phyloP scores from a whole-genome alignment of 2,329 filamentous ascomycete genomes.

The Colletotrichum tanaceti region DNA sequence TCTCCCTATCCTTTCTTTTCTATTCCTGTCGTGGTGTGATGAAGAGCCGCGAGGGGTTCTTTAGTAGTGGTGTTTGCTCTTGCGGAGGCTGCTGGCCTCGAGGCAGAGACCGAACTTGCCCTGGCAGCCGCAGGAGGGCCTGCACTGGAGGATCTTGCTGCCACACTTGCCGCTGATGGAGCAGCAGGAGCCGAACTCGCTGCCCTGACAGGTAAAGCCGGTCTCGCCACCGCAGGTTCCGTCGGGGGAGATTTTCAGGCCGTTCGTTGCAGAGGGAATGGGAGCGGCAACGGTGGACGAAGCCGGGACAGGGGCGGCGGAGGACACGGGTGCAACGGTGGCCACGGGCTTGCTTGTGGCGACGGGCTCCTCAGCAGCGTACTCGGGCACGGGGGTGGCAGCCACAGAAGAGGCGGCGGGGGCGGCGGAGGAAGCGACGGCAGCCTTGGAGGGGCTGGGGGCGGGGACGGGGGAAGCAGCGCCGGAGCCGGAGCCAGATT shows the following conservation, averaged over 20 bases:
- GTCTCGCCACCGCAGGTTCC: slow-evolving; percentile 55
- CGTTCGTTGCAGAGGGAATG: slow-evolving; percentile 20
- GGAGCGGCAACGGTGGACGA: slow-evolving; percentile 2
- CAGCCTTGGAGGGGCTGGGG: slow-evolving; percentile 11
- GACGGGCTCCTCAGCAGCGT: slow-evolving; percentile 19
- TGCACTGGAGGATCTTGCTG: slow-evolving; percentile 50
- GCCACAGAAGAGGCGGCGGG: slow-evolving; percentile 16
- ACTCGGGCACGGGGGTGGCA: slow-evolving; percentile 5
- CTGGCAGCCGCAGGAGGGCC: slow-evolving; percentile 50
- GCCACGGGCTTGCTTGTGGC: slow-evolving; percentile 8
- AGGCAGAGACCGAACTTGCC: slow-evolving; percentile 51
- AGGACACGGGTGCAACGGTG: neutral
- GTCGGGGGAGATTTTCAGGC: slow-evolving; percentile 51
- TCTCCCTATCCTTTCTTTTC: neutral
- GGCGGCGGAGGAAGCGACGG: slow-evolving; percentile 9
- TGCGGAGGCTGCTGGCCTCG: slow-evolving; percentile 29
- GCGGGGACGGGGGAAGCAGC: slow-evolving; percentile 2
- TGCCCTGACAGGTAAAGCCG: slow-evolving; percentile 56
- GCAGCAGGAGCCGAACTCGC: slow-evolving; percentile 57
- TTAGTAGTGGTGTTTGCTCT: slow-evolving; percentile 14
- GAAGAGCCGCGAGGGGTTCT: neutral
- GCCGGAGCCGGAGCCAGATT: slow-evolving; percentile 14
- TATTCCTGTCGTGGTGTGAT: slow-evolving; percentile 4
- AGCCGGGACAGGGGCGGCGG: slow-evolving; percentile 4
- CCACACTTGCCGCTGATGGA: slow-evolving; percentile 55